Conservation (phyloP, 257 asterid genomes). For the Striga asiatica region DNA sequence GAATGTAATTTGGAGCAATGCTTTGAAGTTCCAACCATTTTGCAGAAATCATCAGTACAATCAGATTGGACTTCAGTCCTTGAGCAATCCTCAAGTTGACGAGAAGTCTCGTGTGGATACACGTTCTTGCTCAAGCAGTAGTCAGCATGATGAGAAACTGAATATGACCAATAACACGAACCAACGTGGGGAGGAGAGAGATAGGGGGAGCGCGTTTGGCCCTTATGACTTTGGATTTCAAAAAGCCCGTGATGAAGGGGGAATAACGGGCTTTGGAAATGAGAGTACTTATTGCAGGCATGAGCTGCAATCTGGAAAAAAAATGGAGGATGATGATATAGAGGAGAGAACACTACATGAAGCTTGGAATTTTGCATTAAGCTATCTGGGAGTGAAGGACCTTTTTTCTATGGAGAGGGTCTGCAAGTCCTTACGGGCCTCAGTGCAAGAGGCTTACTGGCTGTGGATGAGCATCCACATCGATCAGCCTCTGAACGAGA, state of each 20-base stretch:
- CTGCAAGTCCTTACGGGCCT: slow-evolving; percentile 40
- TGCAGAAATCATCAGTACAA: slow-evolving; percentile 18
- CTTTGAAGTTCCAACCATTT: slow-evolving; percentile 33
- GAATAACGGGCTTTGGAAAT: slow-evolving; percentile 14
- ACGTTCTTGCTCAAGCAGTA: slow-evolving; percentile 18
- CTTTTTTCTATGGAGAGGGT: slow-evolving; percentile 63
- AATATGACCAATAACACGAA: slow-evolving; percentile 11
- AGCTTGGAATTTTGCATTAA: slow-evolving; percentile 35
- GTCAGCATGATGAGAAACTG: slow-evolving; percentile 14
- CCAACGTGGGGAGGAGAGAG: slow-evolving; percentile 20
- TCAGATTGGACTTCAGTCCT: slow-evolving; percentile 21
- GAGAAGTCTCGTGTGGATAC: slow-evolving; percentile 18
- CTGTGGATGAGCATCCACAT: slow-evolving; percentile 68
- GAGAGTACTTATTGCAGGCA: slow-evolving; percentile 19
- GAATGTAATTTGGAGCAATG: slow-evolving; percentile 42
- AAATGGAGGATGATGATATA: slow-evolving; percentile 23
- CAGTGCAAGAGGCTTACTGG: slow-evolving; percentile 44
- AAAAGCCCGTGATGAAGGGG: slow-evolving; percentile 14
- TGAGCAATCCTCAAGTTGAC: slow-evolving; percentile 19
- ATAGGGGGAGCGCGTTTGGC: slow-evolving; percentile 21
- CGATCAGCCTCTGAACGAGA: slow-evolving; percentile 54
- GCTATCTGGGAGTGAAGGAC: slow-evolving; percentile 57
- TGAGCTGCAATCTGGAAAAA: slow-evolving; percentile 16
- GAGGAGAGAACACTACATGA: slow-evolving; percentile 47
- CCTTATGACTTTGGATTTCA: slow-evolving; percentile 17